Conservation (phyloP, 257 asterid species). For the Asclepias syriaca region DNA sequence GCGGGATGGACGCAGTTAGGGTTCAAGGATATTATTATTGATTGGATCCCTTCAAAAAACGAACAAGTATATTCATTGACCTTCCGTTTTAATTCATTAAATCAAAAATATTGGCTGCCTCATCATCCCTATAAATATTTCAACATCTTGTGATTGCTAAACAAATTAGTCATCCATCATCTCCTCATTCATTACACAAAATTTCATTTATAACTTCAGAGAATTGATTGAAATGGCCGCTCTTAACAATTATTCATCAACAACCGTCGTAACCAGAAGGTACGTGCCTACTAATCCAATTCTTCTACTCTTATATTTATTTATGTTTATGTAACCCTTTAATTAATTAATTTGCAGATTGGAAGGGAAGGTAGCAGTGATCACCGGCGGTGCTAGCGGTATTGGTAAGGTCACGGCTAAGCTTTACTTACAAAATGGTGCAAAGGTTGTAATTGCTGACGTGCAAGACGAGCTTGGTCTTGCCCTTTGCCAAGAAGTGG, state of each 20-base stretch:
- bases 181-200: no score
- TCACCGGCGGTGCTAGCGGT: constrained; percentile 13
- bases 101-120: neutral
- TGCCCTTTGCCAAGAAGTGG: neutral
- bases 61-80: no score
- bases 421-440: constrained; percentile 6
- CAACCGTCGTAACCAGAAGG: neutral
- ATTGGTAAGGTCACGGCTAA: constrained; percentile 3
- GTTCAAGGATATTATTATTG: no score
- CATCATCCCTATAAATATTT: neutral
- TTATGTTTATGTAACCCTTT: no score
- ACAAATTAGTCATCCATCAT: no score
- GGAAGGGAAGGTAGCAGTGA: constrained; percentile 10
- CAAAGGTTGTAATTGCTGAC: constrained; percentile 10
- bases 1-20: no score
- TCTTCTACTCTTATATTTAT: no score
- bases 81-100: no score
- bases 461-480: constrained; percentile 3
- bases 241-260: neutral
- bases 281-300: no score
- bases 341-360: neutral
- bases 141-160: neutral
- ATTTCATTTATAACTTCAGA: neutral
- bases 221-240: neutral
- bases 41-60: no score